A percentile compares a stretch with the other conserved stretches of the same genome.
These are phyloP conservation scores for Marasmius oreades DNA, from an alignment of 1,284 basidiomycete species.

Conservation along the genomic window DNA sequence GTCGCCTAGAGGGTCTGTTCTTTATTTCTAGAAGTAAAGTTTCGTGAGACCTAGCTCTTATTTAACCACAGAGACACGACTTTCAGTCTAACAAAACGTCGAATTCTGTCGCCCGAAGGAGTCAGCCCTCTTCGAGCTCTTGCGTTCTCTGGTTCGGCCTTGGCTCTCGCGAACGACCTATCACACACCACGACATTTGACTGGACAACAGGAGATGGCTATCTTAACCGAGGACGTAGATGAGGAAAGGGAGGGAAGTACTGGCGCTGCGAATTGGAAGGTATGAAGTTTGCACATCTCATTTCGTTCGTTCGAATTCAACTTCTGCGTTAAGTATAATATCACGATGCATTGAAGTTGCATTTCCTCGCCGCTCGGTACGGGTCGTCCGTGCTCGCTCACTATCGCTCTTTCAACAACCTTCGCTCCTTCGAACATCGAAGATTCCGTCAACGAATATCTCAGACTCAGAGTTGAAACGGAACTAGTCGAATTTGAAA, in stretches of 20 bases:
- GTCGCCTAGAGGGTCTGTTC: constrained; percentile 48
- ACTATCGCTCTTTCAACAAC: constrained; percentile 51
- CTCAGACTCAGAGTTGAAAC: constrained; percentile 8
- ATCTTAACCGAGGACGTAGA: constrained; percentile 37
- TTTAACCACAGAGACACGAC: not conserved
- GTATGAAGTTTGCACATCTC: constrained; percentile 22
- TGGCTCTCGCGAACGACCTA: constrained; percentile 50
- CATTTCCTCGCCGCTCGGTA: constrained; percentile 43
- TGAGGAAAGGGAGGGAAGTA: constrained; percentile 16
- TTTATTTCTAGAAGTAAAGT: constrained; percentile 12
- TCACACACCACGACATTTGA: constrained; percentile 48
- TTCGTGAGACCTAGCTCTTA: not conserved
- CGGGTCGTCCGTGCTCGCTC: constrained; percentile 57
- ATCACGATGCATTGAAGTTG: constrained; percentile 48
- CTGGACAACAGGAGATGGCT: constrained; percentile 45
- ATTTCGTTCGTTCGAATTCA: not conserved
- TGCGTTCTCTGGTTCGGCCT: constrained; percentile 42
- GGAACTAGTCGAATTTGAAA: not conserved
- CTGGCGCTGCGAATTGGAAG: constrained; percentile 27
- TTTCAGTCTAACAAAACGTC: constrained; percentile 20
- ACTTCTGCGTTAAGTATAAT: constrained; percentile 32
- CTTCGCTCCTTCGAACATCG: constrained; percentile 19
- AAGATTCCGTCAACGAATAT: not conserved
- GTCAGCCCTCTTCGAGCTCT: constrained; percentile 34
- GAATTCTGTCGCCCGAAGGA: constrained; percentile 25